phyloP scores from a whole-genome alignment of 1,139 yeast species.

The Hemisphaericaspora xylanilytica region DNA sequence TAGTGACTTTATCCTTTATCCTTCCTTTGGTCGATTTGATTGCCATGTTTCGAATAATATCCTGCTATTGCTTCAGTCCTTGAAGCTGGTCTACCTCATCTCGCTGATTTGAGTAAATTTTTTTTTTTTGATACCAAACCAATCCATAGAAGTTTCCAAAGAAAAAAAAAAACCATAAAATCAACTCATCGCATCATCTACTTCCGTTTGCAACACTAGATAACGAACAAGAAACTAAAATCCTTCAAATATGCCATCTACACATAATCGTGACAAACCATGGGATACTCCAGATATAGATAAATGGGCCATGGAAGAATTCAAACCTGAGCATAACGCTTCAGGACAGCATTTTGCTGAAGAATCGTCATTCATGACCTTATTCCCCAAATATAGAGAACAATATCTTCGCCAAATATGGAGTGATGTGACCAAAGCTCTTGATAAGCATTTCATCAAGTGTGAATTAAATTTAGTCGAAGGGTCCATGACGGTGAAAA shows the following conservation, averaged over 20 bases:
- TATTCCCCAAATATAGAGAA: conserved; percentile 96
- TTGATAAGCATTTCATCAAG: conserved; percentile 69
- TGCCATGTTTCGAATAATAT: too few relatives aligned
- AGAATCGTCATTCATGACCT: conserved; percentile 90
- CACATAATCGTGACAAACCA: conserved; percentile 92
- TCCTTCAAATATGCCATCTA: conserved; percentile 65
- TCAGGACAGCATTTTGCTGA: conserved; percentile 88
- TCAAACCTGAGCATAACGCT: conserved; percentile 83
- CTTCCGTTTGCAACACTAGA: too few relatives aligned
- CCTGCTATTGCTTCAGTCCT: too few relatives aligned
- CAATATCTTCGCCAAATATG: conserved; percentile 83
- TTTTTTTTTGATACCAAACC: conserved; percentile 3
- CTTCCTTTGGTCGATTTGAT: conserved; percentile 2
- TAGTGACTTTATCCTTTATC: conserved; percentile 6
- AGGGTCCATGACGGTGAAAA: conserved; percentile 95
- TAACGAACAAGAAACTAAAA: background rate
- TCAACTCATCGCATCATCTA: conserved; percentile 14
- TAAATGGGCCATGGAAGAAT: conserved; percentile 89
- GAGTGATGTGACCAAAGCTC: conserved; percentile 85
- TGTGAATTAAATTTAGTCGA: conserved; percentile 89
- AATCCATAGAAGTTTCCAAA: too few relatives aligned
- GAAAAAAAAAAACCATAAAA: conserved; percentile 7
- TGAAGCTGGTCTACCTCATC: too few relatives aligned
- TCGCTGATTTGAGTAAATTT: too few relatives aligned
- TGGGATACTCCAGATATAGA: conserved; percentile 98